Evolutionary conservation across 371 early-diverging fungal species (phyloP), one percentile per base, ranked within the genome.

Genomic region (Zopfochytrium polystomum): DNA sequence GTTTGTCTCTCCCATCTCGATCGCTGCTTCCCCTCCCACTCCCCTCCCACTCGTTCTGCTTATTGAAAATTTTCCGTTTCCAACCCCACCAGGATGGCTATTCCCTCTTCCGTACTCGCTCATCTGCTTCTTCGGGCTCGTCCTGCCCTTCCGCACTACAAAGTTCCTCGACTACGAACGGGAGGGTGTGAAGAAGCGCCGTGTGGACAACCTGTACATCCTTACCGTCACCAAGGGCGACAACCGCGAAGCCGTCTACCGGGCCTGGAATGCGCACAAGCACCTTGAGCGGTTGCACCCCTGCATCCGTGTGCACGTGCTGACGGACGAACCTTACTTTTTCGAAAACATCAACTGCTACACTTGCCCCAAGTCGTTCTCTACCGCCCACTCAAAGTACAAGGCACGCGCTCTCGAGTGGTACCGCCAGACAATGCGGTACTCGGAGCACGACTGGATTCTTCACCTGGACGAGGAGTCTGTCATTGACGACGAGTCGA

Each of bases 241-340:
- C 62, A 80, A 80, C 65, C 66, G 74, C 23, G 80, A 74, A 25
- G 76, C 77, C 25, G 80, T 80, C 11, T 74, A 77, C 66, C 75
- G 77, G 34, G 65, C 77, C n/a, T 80, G 76, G 74, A 72, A 77
- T 53, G 72, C 74, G 43, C 75, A 75, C 73, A 75, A 76, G 60
- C 80, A 77, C 63, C 66, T 80, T 35, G 80, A 80, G 62, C 66
- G 74, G 25, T 58, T 80, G 38, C 77, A 80, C 68, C 80, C 80
- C 31, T 75, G 72, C 55, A 70, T 80, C 47, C 74, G 77, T 27
- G 74, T 80, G 22, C 80, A 77, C 63, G 80, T 80, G 1, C 63
- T 80, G 34, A 77, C 80, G 33, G 80, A 80, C 66, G 80, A 80
- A 58, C 80, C 80, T n/a, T 80, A 74, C 73, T 77, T 77, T 52